These are phyloP conservation scores for Zychaea mexicana DNA, from an alignment of 371 early-diverging fungal genomes.

Conservation along the genomic window DNA sequence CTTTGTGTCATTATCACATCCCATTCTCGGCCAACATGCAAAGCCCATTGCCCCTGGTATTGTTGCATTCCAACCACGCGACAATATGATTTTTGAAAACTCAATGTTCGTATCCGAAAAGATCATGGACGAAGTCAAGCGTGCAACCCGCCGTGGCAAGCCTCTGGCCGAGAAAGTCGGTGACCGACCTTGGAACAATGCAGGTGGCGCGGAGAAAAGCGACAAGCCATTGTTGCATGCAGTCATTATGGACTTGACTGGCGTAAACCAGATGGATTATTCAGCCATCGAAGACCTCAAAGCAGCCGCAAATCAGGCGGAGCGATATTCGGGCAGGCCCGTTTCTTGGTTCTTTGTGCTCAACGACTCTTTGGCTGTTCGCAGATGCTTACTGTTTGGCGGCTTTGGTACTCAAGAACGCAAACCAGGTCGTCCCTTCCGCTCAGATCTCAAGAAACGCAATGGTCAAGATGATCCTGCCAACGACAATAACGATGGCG, in stretches of 20 bases:
- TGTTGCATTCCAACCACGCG: conserved; percentile 67
- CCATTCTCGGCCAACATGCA: conserved; percentile 11
- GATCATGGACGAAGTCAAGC: conserved; percentile 41
- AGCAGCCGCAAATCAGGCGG: conserved; percentile 42
- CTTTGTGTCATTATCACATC: conserved; percentile 24
- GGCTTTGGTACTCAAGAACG: conserved; percentile 36
- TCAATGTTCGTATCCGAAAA: conserved; percentile 50
- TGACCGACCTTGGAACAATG: conserved; percentile 54
- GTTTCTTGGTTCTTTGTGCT: conserved; percentile 41
- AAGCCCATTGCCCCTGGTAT: conserved; percentile 56
- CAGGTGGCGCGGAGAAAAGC: conserved; percentile 16
- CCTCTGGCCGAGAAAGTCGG: conserved; percentile 31
- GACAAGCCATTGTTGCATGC: conserved; percentile 51
- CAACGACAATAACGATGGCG: too few species aligned
- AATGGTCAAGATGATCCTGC: neutral
- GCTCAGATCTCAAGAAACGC: conserved; percentile 23
- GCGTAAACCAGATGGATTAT: conserved; percentile 78
- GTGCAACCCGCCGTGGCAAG: conserved; percentile 34
- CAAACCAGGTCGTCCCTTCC: conserved; percentile 17
- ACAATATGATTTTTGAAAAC: conserved; percentile 78
- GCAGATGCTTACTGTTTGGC: conserved; percentile 32
- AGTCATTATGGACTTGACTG: conserved; percentile 79
- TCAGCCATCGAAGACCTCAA: conserved; percentile 76
- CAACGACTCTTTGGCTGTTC: conserved; percentile 21
- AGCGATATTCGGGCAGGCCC: conserved; percentile 35